Conservation (phyloP, 2,329 filamentous ascomycete species). For the Stachybotrys echinatus region DNA sequence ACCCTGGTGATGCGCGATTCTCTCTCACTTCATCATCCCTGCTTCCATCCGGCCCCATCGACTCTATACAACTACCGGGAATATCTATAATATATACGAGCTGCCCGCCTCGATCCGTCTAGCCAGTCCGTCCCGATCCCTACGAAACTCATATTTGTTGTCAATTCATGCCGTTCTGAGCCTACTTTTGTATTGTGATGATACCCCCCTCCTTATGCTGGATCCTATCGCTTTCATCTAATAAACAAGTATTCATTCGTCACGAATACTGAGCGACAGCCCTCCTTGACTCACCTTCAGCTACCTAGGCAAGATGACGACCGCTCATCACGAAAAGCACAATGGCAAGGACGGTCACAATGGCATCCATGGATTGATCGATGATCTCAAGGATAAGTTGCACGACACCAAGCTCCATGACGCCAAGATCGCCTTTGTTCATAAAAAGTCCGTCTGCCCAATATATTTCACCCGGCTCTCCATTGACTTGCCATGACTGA, state of each 20-base stretch:
- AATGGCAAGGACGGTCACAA: background rate
- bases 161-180: too few species aligned
- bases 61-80: background rate
- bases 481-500: background rate
- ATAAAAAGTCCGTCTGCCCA: conserved; percentile 47
- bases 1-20: background rate
- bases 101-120: too few species aligned
- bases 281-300: too few species aligned
- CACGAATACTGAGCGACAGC: too few species aligned
- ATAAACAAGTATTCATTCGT: too few species aligned
- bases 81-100: background rate
- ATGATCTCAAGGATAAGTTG: conserved; percentile 52
- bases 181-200: too few species aligned
- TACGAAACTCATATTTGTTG: too few species aligned
- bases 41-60: background rate
- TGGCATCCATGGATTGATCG: conserved; percentile 28
- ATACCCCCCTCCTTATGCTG: too few species aligned
- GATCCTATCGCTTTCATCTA: too few species aligned
- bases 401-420: conserved; percentile 49
- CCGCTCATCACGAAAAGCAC: background rate
- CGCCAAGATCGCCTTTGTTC: conserved; percentile 49
- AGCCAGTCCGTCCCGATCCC: too few species aligned
- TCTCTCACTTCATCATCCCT: background rate
- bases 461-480: too few species aligned
- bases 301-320: background rate